phyloP scores from a whole-genome alignment of 2,329 filamentous ascomycete genomes.

The Aspergillus neotritici region DNA sequence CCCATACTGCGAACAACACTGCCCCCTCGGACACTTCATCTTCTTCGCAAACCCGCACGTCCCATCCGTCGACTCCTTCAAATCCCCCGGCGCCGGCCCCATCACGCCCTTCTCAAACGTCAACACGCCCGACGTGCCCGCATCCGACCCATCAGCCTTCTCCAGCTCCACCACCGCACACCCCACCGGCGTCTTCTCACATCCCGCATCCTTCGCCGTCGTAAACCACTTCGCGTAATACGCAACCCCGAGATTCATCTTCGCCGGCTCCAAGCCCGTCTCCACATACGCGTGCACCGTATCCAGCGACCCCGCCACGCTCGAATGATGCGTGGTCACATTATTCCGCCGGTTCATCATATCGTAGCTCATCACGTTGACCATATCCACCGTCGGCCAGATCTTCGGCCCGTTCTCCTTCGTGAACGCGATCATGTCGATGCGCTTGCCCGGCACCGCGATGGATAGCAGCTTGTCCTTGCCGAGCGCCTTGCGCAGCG shows the following conservation, averaged over 20 bases:
- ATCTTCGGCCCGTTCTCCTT: constrained; percentile 53
- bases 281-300: constrained; percentile 55
- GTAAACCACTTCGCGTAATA: constrained; percentile 66
- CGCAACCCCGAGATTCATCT: constrained; percentile 61
- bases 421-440: constrained; percentile 65
- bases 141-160: constrained; percentile 55
- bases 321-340: constrained; percentile 59
- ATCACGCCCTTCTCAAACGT: constrained; percentile 44
- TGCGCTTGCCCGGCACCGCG: constrained; percentile 57
- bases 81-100: constrained; percentile 16
- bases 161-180: constrained; percentile 58
- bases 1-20: constrained; percentile 34
- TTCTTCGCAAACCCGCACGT: constrained; percentile 28
- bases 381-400: constrained; percentile 56
- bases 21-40: constrained; percentile 26
- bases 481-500: constrained; percentile 55
- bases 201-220: constrained; percentile 46
- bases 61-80: constrained; percentile 24
- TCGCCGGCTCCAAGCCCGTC: constrained; percentile 50
- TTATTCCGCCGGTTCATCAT: constrained; percentile 64
- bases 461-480: constrained; percentile 58
- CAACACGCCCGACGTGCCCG: constrained; percentile 46
- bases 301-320: constrained; percentile 51
- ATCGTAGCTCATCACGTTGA: constrained; percentile 70
- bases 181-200: constrained; percentile 46